These are phyloP conservation scores for Pholiota microspora DNA, from an alignment of 768 basidiomycete genomes.

Conservation along the genomic window DNA sequence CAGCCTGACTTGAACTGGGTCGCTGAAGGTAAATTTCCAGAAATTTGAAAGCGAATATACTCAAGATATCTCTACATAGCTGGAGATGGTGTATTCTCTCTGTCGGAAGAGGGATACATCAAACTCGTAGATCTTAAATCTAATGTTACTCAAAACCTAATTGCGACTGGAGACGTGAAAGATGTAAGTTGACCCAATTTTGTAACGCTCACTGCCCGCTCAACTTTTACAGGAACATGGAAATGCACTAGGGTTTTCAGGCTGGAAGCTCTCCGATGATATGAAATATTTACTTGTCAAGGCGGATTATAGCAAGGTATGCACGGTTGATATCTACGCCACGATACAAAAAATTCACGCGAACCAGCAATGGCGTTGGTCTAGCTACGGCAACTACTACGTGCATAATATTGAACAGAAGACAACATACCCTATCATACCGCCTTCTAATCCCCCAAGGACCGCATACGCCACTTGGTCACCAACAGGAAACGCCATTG, in stretches of 20 bases:
- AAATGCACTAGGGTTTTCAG: constrained; percentile 42
- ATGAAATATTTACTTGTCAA: constrained; percentile 88
- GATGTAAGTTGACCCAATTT: constrained; percentile 45
- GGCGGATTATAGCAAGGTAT: constrained; percentile 69
- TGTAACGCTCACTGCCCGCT: constrained; percentile 1
- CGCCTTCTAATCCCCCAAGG: constrained; percentile 65
- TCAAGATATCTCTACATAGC: constrained; percentile 45
- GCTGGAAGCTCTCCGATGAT: constrained; percentile 88
- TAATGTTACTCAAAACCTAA: constrained; percentile 62
- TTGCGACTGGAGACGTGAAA: constrained; percentile 55
- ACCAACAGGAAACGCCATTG: constrained; percentile 79
- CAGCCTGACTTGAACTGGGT: constrained; percentile 73
- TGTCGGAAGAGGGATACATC: constrained; percentile 59
- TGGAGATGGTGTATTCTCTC: constrained; percentile 90
- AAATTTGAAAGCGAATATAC: neutral
- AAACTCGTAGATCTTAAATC: constrained; percentile 79
- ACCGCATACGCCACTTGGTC: constrained; percentile 88
- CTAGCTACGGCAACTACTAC: constrained; percentile 89
- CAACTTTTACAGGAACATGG: constrained; percentile 49
- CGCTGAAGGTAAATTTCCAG: constrained; percentile 67
- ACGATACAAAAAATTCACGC: neutral
- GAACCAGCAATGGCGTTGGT: constrained; percentile 89
- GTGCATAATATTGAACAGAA: constrained; percentile 77
- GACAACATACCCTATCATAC: constrained; percentile 66
- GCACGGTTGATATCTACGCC: constrained; percentile 1